Evolutionary conservation across 1,284 basidiomycete genomes (phyloP).

Genomic region (Polyporus tsugae): DNA sequence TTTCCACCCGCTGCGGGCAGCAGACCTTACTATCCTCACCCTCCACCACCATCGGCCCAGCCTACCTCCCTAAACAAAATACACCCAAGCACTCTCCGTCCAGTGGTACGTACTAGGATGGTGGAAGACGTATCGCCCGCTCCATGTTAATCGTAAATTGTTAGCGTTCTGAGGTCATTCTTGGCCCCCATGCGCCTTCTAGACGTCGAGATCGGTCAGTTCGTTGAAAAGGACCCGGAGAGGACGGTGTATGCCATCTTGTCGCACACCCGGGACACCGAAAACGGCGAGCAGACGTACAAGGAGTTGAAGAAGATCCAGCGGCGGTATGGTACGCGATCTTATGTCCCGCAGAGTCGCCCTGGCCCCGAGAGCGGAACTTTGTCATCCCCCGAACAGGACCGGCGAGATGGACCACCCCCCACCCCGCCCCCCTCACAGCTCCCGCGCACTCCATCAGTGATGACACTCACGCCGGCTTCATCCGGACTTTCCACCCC

Average conservation of each 20-base stretch:
- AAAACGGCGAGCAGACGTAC: background rate
- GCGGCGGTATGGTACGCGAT: background rate
- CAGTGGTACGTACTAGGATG: too few relatives aligned
- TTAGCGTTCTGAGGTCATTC: too few relatives aligned
- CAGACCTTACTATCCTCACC: too few relatives aligned
- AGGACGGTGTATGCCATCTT: background rate
- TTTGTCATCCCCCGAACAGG: background rate
- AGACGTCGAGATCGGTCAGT: background rate
- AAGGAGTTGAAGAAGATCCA: background rate
- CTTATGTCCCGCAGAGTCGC: background rate
- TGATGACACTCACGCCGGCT: background rate
- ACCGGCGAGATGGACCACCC: background rate
- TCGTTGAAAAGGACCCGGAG: background rate
- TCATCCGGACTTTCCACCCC: background rate
- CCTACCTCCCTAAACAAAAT: too few relatives aligned
- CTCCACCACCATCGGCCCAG: too few relatives aligned
- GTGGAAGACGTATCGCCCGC: too few relatives aligned
- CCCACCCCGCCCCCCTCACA: background rate
- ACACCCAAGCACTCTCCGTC: too few relatives aligned
- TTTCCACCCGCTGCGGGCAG: too few relatives aligned
- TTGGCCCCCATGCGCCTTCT: background rate
- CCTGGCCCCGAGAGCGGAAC: background rate
- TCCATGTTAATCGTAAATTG: too few relatives aligned
- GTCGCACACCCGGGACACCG: background rate
- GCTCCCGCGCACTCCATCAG: background rate